A percentile compares a stretch with the other conserved stretches of the same genome.
These are phyloP conservation scores for Plasmodium fragile DNA, from an alignment of 169 alveolate species.

Conservation along the genomic window DNA sequence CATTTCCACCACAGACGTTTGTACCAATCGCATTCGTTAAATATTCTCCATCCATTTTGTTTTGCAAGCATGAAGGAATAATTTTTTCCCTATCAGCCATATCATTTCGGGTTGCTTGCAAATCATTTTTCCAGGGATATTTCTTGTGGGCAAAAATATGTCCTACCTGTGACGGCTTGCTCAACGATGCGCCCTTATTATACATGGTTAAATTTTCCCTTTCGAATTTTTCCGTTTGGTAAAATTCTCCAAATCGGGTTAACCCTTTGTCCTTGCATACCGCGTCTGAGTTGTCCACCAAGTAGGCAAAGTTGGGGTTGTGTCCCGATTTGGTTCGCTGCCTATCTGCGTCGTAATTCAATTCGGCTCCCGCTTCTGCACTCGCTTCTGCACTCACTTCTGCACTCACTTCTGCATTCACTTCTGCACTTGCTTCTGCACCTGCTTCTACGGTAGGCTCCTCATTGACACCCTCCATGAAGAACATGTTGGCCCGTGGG, in stretches of 20 bases:
- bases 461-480: background rate
- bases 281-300: background rate
- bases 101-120: background rate
- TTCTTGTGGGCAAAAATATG: background rate
- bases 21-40: background rate
- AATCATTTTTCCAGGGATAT: background rate
- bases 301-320: background rate
- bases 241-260: background rate
- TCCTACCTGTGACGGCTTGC: background rate
- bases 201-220: background rate
- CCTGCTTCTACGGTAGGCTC: background rate
- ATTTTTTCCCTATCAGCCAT: background rate
- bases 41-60: background rate
- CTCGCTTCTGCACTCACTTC: background rate
- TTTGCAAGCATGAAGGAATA: constrained; percentile 1
- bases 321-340: background rate
- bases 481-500: background rate
- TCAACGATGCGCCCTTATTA: background rate
- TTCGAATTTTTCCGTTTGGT: background rate
- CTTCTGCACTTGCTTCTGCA: background rate
- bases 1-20: background rate
- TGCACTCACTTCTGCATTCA: background rate
- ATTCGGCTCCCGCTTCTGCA: background rate
- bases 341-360: background rate
- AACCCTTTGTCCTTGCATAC: background rate